A percentile compares a stretch with the other conserved stretches of the same genome.
phyloP scores from a whole-genome alignment of 2,329 filamentous ascomycete genomes.

The Colletotrichum coccodes region DNA sequence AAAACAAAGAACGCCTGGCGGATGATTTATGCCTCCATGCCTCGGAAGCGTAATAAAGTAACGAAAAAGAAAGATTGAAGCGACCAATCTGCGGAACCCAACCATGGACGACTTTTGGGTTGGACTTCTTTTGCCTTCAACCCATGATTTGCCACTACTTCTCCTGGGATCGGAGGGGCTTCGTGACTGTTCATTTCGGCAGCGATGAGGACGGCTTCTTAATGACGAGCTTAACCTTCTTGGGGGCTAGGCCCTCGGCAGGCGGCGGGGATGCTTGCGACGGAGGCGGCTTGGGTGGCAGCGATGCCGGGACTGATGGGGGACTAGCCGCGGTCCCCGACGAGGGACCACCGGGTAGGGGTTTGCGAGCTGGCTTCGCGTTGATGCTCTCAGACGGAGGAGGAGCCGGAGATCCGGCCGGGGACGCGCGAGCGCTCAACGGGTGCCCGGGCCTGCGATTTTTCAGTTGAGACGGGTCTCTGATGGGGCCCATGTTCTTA shows the following conservation, averaged over 20 bases:
- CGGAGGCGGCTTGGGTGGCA: conserved; percentile 21
- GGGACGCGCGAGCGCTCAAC: conserved; percentile 34
- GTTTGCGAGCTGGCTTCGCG: conserved; percentile 47
- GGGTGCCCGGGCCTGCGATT: conserved; percentile 21
- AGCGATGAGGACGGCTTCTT: conserved; percentile 25
- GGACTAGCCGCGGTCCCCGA: conserved; percentile 26
- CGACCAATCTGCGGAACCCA: neutral
- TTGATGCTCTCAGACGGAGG: conserved; percentile 38
- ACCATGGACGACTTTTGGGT: neutral
- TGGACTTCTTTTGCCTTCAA: neutral
- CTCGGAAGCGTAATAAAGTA: neutral
- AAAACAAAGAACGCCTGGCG: neutral
- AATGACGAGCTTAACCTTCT: conserved; percentile 34
- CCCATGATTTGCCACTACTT: neutral
- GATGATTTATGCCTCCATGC: neutral
- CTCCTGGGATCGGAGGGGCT: no score
- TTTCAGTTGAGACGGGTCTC: conserved; percentile 25
- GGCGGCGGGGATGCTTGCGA: conserved; percentile 27
- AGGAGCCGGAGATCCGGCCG: conserved; percentile 41
- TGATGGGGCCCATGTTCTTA: conserved; percentile 11
- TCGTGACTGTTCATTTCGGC: conserved; percentile 3
- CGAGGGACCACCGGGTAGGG: conserved; percentile 39
- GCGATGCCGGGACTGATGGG: conserved; percentile 5
- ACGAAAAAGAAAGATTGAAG: neutral
- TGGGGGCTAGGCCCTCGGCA: conserved; percentile 22